Percentiles rank a stretch among this genome's conserved stretches.
These are phyloP conservation scores for Cystofilobasidium capitatum DNA, from an alignment of 768 basidiomycete genomes.

Conservation along the genomic window DNA sequence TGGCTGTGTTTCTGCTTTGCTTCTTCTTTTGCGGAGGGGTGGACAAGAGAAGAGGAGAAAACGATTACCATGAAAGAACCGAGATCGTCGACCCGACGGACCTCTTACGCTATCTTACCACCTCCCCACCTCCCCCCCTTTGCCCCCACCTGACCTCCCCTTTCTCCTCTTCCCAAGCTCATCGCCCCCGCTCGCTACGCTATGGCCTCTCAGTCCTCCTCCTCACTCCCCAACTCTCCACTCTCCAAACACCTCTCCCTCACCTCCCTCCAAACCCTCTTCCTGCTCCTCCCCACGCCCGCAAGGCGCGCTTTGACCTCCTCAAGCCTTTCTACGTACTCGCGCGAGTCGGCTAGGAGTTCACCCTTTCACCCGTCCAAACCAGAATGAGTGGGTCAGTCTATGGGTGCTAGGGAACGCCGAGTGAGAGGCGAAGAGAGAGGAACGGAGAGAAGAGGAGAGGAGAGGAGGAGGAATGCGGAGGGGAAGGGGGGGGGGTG, in stretches of 20 bases:
- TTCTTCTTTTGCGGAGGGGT: too few species aligned
- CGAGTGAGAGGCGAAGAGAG: slow-evolving; percentile 33
- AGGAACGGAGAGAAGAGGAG: slow-evolving; percentile 2
- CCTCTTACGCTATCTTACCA: too few species aligned
- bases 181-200: too few species aligned
- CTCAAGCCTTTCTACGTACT: slow-evolving; percentile 72
- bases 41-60: too few species aligned
- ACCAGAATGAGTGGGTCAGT: slow-evolving; percentile 36
- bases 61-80: too few species aligned
- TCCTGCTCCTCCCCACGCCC: slow-evolving; percentile 59
- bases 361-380: slow-evolving; percentile 51
- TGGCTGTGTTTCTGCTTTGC: too few species aligned
- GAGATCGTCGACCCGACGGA: too few species aligned
- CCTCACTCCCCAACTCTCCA: slow-evolving; percentile 23
- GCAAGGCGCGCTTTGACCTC: slow-evolving; percentile 76
- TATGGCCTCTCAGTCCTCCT: neutral
- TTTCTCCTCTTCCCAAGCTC: neutral
- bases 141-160: too few species aligned
- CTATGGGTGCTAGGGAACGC: slow-evolving; percentile 46
- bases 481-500: slow-evolving; percentile 28
- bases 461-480: slow-evolving; percentile 26
- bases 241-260: slow-evolving; percentile 45
- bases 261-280: slow-evolving; percentile 65
- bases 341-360: slow-evolving; percentile 73
- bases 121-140: too few species aligned